These are phyloP conservation scores for Talaromyces trachyspermus DNA, from an alignment of 495 filamentous ascomycete genomes.

Conservation along the genomic window DNA sequence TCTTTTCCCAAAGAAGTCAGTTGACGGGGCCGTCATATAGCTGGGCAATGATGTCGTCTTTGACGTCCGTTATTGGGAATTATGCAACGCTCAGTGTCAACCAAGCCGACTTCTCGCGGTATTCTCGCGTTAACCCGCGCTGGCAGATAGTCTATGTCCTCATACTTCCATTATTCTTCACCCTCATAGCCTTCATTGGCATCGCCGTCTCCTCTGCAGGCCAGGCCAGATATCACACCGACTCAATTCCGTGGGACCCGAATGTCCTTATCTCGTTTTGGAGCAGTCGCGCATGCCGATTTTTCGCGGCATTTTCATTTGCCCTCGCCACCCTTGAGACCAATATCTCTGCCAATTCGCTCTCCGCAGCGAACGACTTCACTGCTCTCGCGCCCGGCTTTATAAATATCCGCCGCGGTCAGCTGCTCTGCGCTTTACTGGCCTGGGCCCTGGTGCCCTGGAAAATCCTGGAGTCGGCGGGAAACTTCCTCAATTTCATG, in stretches of 20 bases:
- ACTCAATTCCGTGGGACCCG: conserved; percentile 38
- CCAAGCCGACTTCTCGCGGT: conserved; percentile 42
- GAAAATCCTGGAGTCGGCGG: conserved; percentile 54
- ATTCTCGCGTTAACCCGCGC: conserved; percentile 33
- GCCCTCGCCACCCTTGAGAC: conserved; percentile 40
- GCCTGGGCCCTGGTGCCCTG: conserved; percentile 57
- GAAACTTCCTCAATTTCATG: conserved; percentile 55
- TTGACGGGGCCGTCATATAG: no score
- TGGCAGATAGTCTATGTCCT: conserved; percentile 44
- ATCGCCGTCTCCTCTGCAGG: conserved; percentile 40
- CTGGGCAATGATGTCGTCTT: no score
- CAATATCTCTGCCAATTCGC: conserved; percentile 60
- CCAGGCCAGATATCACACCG: conserved; percentile 29
- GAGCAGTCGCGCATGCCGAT: conserved; percentile 44
- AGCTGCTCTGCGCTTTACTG: conserved; percentile 50
- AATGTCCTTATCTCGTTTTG: conserved; percentile 34
- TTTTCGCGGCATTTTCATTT: conserved; percentile 42
- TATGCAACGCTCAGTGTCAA: no score
- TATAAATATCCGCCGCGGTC: conserved; percentile 57
- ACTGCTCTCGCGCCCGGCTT: conserved; percentile 50
- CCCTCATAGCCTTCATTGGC: conserved; percentile 43
- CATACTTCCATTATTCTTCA: conserved; percentile 41
- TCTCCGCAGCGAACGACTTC: conserved; percentile 59
- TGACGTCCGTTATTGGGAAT: background rate
- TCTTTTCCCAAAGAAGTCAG: conserved; percentile 32